Base-by-base conservation (phyloP, 768 basidiomycete species). In the Nidularia pulvinata region DNA sequence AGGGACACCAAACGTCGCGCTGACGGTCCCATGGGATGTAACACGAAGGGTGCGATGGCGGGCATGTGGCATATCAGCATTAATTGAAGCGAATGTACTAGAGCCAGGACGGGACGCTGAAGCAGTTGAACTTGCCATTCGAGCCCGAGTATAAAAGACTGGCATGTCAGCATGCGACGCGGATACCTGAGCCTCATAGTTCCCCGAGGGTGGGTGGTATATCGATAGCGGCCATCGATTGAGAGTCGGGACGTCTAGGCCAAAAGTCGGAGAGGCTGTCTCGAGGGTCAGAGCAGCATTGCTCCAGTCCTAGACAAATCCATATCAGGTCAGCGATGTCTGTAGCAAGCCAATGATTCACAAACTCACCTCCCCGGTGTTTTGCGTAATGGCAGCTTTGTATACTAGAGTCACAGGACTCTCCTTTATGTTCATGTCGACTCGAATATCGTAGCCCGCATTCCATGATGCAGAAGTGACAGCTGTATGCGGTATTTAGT, bases 201-300 rank as follows among this genome's bases (percentile, higher is more conserved):
- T 19, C 3, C 3, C 7, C 14, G 33, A 19, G 43, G 44, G 43
- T 7, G 62, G 61, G 7, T 52, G 51, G 14, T 64, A 57, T 3
- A 67, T 56, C 0, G 68, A 69, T 4, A 79, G 58, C 9, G 61
- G 70, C 73, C 76, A 79, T 0, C 73, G 67, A 1, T 60, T 45
- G 1, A 80, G 70, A 4, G 53, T 55, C 2, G 77, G 76, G 3
- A 76, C 61, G 1, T 54, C 60, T 16, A 74, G 49, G 5, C 75
- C 75, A 48, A 74, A 77, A 0, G 77, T 73, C 0, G 76, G 76
- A 1, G 69, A 64, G 1, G 73, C 69, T 0, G 78, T 81, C 58
- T 79, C 76, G 7, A 80, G 71, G 1, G 68, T 72, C 2, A 79
- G 59, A 1, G 72, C 65, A 2, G 77, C 70, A 52, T 79, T 70